Evolutionary conservation across 1,139 yeast species (phyloP), one percentile per base, ranked within the genome.

Genomic region (Magnusiomyces paraingens): DNA sequence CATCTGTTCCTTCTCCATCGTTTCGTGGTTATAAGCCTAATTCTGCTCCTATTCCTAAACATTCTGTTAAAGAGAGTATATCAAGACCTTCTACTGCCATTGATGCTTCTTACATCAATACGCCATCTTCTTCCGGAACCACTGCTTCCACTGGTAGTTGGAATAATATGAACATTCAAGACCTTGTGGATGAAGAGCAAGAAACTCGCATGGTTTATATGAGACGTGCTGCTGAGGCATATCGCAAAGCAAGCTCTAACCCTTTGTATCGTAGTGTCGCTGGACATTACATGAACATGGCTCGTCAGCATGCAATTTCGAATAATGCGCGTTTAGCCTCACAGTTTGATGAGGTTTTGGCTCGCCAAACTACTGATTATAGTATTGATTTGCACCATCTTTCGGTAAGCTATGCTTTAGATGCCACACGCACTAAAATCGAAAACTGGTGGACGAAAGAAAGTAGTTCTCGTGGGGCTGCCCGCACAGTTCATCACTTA

Each of bases 381-480:
- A 40, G 52, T 5, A 57, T 66, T 4, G 70, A 67, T 50, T 61
- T 64, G 47, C 70, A 68, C 51, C 63, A 65, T 14, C 58, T 65
- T 32, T 63, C 70, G 1, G 58, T 64, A 20, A 51, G 56, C 2
- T 57, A 60, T 32, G 70, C 71, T 1, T 55, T 63, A 5, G 58
- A 54, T 3, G 57, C 58, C 5, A 60, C 63, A 48, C 51, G 50
- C 22, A 56, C 50, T 29, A 58, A 57, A 47, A 56, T 64, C n/a
- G 57, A 56, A 38, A 57, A 60, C 12, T 59, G 64, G 64, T 59
- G 61, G 59, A 40, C 54, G 3, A 39, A 48, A 3, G 59, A 55
- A 36, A 47, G 47, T 17, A 21, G 21, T 3, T 20, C 41, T 11
- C 36, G 43, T n/a, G 40, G 18, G 5, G 22, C 48, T 11, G n/a